Conservation (phyloP, 1,139 yeast genomes). For the Pichia sp. region DNA sequence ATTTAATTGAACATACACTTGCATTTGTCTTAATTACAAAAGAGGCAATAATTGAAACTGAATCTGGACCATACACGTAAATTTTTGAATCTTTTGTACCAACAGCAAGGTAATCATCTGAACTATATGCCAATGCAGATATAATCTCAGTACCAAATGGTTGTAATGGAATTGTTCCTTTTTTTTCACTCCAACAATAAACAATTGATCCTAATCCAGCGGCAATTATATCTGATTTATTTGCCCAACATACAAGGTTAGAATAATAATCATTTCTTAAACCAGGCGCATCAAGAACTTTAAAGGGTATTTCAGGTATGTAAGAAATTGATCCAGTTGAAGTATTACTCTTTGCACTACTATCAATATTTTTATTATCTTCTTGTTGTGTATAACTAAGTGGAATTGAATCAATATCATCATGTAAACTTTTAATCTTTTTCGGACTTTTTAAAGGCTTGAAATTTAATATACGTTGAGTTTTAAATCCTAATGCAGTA, state of each 20-base stretch:
- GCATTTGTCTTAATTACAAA: conserved; percentile 26
- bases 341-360: neutral
- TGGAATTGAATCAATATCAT: conserved; percentile 15
- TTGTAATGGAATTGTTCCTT: conserved; percentile 40
- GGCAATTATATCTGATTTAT: conserved; percentile 44
- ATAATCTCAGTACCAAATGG: conserved; percentile 37
- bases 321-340: conserved; percentile 17
- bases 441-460: conserved; percentile 23
- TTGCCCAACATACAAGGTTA: conserved; percentile 73
- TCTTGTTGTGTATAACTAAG: neutral
- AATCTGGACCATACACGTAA: conserved; percentile 34
- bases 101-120: conserved; percentile 43
- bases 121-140: conserved; percentile 55
- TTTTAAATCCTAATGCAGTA: conserved; percentile 42
- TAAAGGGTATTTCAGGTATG: conserved; percentile 35
- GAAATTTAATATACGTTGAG: conserved; percentile 35
- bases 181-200: conserved; percentile 59
- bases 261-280: conserved; percentile 77
- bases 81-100: conserved; percentile 54
- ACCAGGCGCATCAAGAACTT: conserved; percentile 68
- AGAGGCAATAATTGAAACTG: conserved; percentile 19
- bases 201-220: conserved; percentile 63
- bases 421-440: conserved; percentile 13
- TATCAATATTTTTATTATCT: no score
- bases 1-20: conserved; percentile 54